Percentiles rank a stretch among this genome's conserved stretches.
Conservation (phyloP, 2,329 filamentous ascomycete genomes). For the Aspergillus sp. region DNA sequence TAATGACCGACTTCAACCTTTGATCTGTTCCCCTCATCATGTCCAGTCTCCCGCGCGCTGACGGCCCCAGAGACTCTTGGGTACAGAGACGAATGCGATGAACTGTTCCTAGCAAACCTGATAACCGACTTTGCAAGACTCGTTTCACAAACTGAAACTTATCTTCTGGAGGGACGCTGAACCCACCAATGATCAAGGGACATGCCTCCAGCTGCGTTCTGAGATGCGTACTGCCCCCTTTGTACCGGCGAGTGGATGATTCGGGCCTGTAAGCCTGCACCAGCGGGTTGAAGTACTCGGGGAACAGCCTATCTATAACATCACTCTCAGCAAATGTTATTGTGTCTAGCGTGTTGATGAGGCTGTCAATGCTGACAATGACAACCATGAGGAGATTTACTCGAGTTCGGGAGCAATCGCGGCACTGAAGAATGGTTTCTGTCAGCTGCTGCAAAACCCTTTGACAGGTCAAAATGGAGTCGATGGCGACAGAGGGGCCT, state of each 20-base stretch:
- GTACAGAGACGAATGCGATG: conserved; percentile 32
- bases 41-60: conserved; percentile 28
- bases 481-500: conserved; percentile 28
- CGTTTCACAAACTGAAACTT: conserved; percentile 33
- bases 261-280: conserved; percentile 16
- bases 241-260: conserved; percentile 9
- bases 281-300: conserved; percentile 17
- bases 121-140: conserved; percentile 33
- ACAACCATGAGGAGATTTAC: conserved; percentile 36
- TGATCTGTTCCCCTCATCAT: conserved; percentile 41
- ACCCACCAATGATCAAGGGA: conserved; percentile 33
- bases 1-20: conserved; percentile 35
- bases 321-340: conserved; percentile 23
- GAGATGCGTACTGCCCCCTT: conserved; percentile 18
- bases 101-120: conserved; percentile 33
- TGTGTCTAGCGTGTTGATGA: conserved; percentile 32
- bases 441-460: conserved; percentile 33
- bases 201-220: conserved; percentile 31
- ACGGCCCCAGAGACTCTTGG: conserved; percentile 28
- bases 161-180: conserved; percentile 32
- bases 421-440: conserved; percentile 36
- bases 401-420: conserved; percentile 29
- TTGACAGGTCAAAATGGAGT: conserved; percentile 33
- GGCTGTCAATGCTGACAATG: conserved; percentile 36
- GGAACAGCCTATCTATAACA: conserved; percentile 20